Evolutionary conservation across 169 alveolate species (phyloP), one percentile per base, ranked within the genome.

Genomic region (Cyclospora cayetanensis): DNA sequence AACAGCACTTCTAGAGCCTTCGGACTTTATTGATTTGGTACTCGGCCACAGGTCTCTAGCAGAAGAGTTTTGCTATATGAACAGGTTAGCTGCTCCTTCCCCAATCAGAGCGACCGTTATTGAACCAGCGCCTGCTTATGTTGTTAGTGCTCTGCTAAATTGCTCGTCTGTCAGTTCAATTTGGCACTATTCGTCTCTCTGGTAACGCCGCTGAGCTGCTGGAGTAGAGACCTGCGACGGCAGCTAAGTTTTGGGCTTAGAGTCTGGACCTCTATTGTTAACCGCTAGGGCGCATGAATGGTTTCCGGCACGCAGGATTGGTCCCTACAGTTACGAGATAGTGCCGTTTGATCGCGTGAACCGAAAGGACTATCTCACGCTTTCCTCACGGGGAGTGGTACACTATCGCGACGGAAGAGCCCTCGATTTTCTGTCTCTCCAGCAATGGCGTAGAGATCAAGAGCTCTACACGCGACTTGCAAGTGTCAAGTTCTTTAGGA

Each of bases 381-480:
- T 93, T 65, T 84, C 93, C 86, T 31, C 72, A 35, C 93, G 94
- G 22, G 95, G 94, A 11, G 94, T 93, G n/a, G 70, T 93, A 11
- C 94, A 91, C 87, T 88, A 52, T 70, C 72, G 52, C 37, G 79
- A 35, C 15, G 88, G 68, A 11, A 55, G 43, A 25, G 87, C 25
- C 25, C 50, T 53, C 65, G 80, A 43, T 53, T 96, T 95, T 60
- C 50, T 93, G 76, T 82, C 97, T 11, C 92, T 97, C 25, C 95
- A 94, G 70, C 97, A 96, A 77, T 97, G 98, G 98, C 96, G 96
- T 93, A 91, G 97, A 68, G 98, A 97, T 77, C 95, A 94, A 20
- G 96, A 95, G 85, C 87, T 96, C 70, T 96, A 92, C 93, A 86
- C 95, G 65, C 72, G 92, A 29, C 79, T 97, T 34, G 63, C 92